These are phyloP conservation scores for Melocanna baccifera DNA, from an alignment of 176 grass and related monocot species.

Conservation along the genomic window DNA sequence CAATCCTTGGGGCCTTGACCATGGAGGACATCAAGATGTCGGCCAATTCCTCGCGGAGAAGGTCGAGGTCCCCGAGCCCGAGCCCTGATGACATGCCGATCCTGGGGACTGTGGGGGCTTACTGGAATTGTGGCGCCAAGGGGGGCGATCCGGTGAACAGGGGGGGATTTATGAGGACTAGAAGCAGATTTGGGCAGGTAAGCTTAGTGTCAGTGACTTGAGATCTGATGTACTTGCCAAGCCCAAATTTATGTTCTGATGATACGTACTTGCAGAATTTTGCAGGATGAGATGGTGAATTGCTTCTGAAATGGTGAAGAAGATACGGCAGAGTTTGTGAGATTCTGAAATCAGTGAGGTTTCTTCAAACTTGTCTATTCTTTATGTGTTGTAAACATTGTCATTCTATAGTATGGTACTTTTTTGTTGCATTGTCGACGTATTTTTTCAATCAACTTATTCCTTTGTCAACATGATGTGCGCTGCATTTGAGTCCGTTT, in stretches of 20 bases:
- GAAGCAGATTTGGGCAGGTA: constrained; percentile 53
- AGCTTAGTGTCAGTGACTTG: background rate
- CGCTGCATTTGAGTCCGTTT: background rate
- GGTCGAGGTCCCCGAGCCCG: constrained; percentile 68
- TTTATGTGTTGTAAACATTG: constrained; percentile 46
- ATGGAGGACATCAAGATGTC: constrained; percentile 85
- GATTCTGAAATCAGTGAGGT: background rate
- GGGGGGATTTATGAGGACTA: constrained; percentile 50
- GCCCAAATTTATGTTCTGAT: background rate
- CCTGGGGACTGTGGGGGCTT: constrained; percentile 79
- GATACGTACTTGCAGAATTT: constrained; percentile 4
- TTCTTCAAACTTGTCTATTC: constrained; percentile 29
- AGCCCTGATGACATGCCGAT: constrained; percentile 82
- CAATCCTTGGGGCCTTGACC: constrained; percentile 84
- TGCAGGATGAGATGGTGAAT: constrained; percentile 26
- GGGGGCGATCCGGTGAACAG: constrained; percentile 32
- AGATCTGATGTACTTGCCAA: background rate
- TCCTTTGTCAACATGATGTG: constrained; percentile 16
- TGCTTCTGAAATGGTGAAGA: background rate
- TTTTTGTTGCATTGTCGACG: constrained; percentile 30
- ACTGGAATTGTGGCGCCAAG: constrained; percentile 57
- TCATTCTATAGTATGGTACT: constrained; percentile 17
- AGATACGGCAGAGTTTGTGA: constrained; percentile 15
- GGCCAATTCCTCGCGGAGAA: constrained; percentile 63
- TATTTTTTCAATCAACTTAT: background rate